phyloP scores from a whole-genome alignment of 192 early-diverging fungal species.

The Umbelopsis ramanniana region DNA sequence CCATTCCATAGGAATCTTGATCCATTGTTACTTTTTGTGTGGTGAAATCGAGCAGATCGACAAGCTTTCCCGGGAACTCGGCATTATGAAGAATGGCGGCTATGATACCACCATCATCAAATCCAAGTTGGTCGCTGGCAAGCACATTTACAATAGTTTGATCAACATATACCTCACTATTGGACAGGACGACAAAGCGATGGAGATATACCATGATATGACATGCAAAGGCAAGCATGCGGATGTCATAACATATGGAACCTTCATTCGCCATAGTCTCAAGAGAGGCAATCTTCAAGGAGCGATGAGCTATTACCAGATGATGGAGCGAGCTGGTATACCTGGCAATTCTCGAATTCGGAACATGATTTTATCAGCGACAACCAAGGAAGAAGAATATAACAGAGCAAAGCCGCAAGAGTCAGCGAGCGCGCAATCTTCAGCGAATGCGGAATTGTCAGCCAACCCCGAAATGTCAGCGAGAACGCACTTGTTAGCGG shows the following conservation, averaged over 20 bases:
- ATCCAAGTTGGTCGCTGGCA: background rate
- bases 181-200: conserved; percentile 13
- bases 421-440: no score
- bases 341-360: background rate
- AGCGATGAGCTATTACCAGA: background rate
- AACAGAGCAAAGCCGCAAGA: no score
- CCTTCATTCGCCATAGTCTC: background rate
- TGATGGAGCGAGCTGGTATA: conserved; percentile 10
- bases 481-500: no score
- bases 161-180: conserved; percentile 8
- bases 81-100: background rate
- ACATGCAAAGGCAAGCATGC: background rate
- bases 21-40: background rate
- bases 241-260: background rate
- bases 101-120: background rate
- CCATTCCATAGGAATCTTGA: background rate
- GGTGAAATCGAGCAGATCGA: conserved; percentile 3
- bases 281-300: background rate
- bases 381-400: no score
- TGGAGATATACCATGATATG: conserved; percentile 13
- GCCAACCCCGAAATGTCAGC: no score
- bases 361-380: background rate
- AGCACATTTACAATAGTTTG: conserved; percentile 9
- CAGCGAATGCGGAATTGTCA: no score
- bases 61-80: background rate